Conservation (phyloP, 129 eudicot species). For the Daucus carota region DNA sequence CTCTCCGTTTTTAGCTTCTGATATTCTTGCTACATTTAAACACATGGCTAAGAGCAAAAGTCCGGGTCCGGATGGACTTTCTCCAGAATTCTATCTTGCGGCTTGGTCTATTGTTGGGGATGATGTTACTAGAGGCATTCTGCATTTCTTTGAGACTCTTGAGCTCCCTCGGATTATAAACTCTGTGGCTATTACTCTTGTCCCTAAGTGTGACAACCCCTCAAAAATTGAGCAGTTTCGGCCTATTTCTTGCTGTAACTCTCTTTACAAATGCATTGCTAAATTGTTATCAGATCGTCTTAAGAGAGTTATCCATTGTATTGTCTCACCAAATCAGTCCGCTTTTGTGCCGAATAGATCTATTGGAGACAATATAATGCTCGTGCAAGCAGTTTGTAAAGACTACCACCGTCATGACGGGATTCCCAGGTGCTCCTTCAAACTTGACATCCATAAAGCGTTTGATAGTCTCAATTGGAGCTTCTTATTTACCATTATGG, state of each 20-base stretch:
- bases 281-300: neutral
- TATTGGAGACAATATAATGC: neutral
- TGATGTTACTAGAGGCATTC: neutral
- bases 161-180: neutral
- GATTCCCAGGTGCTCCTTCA: neutral
- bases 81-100: neutral
- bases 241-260: too few species aligned
- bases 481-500: neutral
- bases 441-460: neutral
- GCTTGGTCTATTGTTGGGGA: neutral
- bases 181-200: neutral
- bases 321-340: neutral
- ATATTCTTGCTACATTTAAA: neutral
- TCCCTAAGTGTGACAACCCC: neutral
- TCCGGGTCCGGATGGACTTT: neutral
- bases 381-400: neutral
- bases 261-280: neutral
- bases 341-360: neutral
- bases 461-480: neutral
- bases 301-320: neutral
- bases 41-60: too few species aligned
- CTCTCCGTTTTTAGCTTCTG: accelerated
- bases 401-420: neutral
- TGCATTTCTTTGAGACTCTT: neutral
- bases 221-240: neutral